These are phyloP conservation scores for Rhizophora apiculata DNA, from an alignment of 345 rosid genomes.

Conservation along the genomic window DNA sequence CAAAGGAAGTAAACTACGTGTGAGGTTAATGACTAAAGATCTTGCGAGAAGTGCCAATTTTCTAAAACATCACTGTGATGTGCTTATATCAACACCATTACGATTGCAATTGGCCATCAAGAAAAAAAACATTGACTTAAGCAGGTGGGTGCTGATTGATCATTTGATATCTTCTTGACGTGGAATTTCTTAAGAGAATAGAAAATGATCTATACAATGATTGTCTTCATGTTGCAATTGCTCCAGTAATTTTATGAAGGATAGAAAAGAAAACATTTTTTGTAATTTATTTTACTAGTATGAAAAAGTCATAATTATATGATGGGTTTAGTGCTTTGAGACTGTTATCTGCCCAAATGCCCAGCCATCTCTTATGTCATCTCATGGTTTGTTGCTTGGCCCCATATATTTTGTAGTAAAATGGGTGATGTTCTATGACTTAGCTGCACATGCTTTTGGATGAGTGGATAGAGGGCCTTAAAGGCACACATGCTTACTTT, in stretches of 20 bases:
- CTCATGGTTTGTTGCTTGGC: not conserved
- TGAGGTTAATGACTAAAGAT: conserved; percentile 75
- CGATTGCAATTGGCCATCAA: conserved; percentile 63
- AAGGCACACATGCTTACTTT: not conserved
- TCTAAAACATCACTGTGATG: conserved; percentile 67
- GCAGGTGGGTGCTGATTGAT: conserved; percentile 55
- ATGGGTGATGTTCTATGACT: not conserved
- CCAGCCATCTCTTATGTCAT: not conserved
- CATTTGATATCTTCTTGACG: not conserved
- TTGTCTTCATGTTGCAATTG: too few species aligned
- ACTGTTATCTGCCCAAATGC: too few species aligned
- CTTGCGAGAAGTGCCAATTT: conserved; percentile 57
- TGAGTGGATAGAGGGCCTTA: too few species aligned
- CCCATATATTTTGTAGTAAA: not conserved
- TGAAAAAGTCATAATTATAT: too few species aligned
- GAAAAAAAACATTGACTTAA: conserved; percentile 68
- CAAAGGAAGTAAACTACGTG: conserved; percentile 61
- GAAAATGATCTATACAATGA: too few species aligned
- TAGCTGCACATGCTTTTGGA: too few species aligned
- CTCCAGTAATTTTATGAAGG: too few species aligned
- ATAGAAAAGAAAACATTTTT: too few species aligned
- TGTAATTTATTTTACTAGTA: too few species aligned
- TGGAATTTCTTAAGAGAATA: too few species aligned
- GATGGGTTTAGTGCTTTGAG: too few species aligned
- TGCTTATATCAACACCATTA: conserved; percentile 83